Conservation (phyloP, 192 early-diverging fungal genomes). For the Backusella liffmaniae region DNA sequence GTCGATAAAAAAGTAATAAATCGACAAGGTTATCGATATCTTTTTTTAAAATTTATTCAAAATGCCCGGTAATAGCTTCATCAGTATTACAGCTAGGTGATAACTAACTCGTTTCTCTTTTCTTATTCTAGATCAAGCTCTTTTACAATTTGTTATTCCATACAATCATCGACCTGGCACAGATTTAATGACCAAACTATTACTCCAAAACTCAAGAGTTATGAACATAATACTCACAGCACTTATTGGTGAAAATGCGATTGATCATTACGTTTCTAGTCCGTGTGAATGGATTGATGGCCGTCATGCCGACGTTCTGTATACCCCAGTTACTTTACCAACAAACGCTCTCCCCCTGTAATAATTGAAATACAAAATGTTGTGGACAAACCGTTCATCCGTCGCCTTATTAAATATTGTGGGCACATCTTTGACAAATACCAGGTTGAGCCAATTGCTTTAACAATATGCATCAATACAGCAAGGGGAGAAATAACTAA, state of each 20-base stretch:
- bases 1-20: no score
- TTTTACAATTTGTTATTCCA: slow-evolving; percentile 13
- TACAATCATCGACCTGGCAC: slow-evolving; percentile 2
- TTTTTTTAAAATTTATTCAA: no score
- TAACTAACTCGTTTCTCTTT: no score
- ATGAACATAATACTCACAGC: slow-evolving; percentile 10
- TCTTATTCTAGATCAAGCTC: no score
- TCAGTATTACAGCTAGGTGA: no score
- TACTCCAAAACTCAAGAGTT: slow-evolving; percentile 7
- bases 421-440: not conserved
- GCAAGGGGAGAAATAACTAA: not conserved
- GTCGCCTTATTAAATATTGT: slow-evolving; percentile 8
- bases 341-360: slow-evolving; percentile 4
- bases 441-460: slow-evolving; percentile 11
- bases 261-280: not conserved
- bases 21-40: no score
- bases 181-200: slow-evolving; percentile 9
- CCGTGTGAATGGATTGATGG: slow-evolving; percentile 16
- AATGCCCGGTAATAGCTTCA: no score
- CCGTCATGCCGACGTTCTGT: not conserved
- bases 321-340: not conserved
- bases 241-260: not conserved
- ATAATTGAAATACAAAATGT: slow-evolving; percentile 7
- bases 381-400: slow-evolving; percentile 1
- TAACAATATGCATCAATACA: not conserved